A percentile compares a stretch with the other conserved stretches of the same genome.
Evolutionary conservation across 768 basidiomycete species (phyloP).

Genomic region (Suillus subluteus): DNA sequence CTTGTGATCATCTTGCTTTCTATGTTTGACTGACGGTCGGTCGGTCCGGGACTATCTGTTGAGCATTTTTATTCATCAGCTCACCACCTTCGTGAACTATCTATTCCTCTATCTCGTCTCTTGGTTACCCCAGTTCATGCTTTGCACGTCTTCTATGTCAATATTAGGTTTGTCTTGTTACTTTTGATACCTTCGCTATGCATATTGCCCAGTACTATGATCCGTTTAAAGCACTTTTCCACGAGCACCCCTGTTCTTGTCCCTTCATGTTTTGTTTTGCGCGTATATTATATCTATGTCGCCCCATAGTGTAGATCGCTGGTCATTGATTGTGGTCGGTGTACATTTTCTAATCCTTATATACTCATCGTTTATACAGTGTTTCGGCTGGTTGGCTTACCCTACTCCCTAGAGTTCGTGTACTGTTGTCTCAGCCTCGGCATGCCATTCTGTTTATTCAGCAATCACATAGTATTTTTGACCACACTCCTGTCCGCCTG

Average conservation of each 20-base stretch:
- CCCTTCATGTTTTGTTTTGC: conserved; percentile 27
- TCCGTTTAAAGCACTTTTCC: conserved; percentile 17
- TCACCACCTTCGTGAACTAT: conserved; percentile 32
- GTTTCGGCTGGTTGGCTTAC: conserved; percentile 7
- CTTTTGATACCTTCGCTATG: conserved; percentile 30
- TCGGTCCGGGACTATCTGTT: conserved; percentile 31
- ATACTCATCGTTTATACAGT: conserved; percentile 38
- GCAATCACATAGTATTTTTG: conserved; percentile 5
- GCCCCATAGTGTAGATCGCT: conserved; percentile 33
- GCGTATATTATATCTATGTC: conserved; percentile 39
- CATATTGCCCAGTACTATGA: conserved; percentile 20
- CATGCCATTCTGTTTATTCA: conserved; percentile 1
- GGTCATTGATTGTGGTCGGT: conserved; percentile 21
- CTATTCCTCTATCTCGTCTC: conserved; percentile 29
- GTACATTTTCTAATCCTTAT: conserved; percentile 36
- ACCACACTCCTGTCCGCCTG: not conserved
- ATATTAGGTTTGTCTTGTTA: conserved; percentile 26
- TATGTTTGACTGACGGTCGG: conserved; percentile 17
- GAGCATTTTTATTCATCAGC: conserved; percentile 22
- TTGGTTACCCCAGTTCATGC: conserved; percentile 30
- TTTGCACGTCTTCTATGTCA: conserved; percentile 33
- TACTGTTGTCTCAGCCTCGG: not conserved
- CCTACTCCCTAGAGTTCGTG: conserved; percentile 1
- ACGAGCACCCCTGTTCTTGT: not conserved
- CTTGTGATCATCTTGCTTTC: conserved; percentile 13